Percentiles rank a stretch among this genome's conserved stretches.
These are phyloP conservation scores for Fusarium compactum DNA, from an alignment of 2,329 filamentous ascomycete genomes.

Conservation along the genomic window DNA sequence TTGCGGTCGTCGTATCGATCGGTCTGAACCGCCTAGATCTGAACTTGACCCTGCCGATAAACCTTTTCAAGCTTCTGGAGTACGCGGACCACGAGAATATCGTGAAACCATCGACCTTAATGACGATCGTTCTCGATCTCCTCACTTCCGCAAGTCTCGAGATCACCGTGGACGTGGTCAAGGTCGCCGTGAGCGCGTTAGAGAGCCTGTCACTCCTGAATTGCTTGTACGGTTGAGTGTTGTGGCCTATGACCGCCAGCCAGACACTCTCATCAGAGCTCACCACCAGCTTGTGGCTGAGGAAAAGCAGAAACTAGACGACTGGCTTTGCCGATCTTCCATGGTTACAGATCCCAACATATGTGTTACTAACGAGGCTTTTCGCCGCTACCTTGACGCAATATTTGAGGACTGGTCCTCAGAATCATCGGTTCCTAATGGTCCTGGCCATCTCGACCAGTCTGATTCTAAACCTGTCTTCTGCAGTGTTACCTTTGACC, in stretches of 20 bases:
- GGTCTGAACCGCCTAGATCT: not conserved
- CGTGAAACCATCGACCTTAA: not conserved
- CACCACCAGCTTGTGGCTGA: not conserved
- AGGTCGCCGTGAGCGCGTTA: not conserved
- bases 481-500: not conserved
- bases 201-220: not conserved
- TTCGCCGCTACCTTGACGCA: not conserved
- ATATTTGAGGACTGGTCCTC: not conserved
- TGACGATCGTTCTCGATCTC: not conserved
- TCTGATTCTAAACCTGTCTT: not conserved
- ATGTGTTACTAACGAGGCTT: not conserved
- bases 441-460: too few species aligned
- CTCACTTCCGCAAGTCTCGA: not conserved
- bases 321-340: not conserved
- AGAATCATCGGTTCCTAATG: not conserved
- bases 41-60: not conserved
- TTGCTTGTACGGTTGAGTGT: not conserved
- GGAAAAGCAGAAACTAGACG: not conserved
- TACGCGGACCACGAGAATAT: not conserved
- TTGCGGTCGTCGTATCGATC: not conserved
- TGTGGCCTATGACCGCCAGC: not conserved
- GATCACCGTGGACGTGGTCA: not conserved
- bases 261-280: not conserved
- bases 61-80: not conserved
- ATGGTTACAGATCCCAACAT: not conserved